Evolutionary conservation across 306 rosid species (phyloP).

Genomic region (Neltuma alba): DNA sequence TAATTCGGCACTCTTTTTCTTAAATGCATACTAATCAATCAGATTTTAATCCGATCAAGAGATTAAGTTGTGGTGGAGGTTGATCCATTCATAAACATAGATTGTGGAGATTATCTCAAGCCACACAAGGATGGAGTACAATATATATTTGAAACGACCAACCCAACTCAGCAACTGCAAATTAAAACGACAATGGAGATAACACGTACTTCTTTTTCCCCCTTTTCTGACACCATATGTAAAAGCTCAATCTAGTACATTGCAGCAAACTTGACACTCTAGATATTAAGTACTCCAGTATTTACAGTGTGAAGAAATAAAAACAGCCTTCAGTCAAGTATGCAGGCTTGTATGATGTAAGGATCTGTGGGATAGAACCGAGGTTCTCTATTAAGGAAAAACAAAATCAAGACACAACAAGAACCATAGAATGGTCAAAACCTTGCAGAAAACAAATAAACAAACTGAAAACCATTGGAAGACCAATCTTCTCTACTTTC

Average conservation of each 20-base stretch:
- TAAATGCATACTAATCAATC: neutral
- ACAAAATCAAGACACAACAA: conserved; percentile 41
- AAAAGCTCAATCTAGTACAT: conserved; percentile 31
- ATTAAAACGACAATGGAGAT: conserved; percentile 32
- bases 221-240: conserved; percentile 30
- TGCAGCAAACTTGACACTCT: conserved; percentile 56
- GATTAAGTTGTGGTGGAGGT: neutral
- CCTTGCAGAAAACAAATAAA: conserved; percentile 38
- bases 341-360: conserved; percentile 54
- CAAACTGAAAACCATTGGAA: conserved; percentile 45
- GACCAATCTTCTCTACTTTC: conserved; percentile 46
- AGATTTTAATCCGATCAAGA: neutral
- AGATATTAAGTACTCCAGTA: conserved; percentile 58
- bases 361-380: conserved; percentile 37
- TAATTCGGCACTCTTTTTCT: neutral
- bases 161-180: conserved; percentile 12
- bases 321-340: conserved; percentile 47
- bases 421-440: conserved; percentile 48
- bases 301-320: conserved; percentile 48
- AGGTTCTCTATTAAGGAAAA: conserved; percentile 32
- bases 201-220: conserved; percentile 19
- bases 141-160: neutral
- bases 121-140: neutral
- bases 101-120: conserved; percentile 1
- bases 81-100: neutral